phyloP scores from a whole-genome alignment of 305 asterid genomes.

The Coffea humblotiana region DNA sequence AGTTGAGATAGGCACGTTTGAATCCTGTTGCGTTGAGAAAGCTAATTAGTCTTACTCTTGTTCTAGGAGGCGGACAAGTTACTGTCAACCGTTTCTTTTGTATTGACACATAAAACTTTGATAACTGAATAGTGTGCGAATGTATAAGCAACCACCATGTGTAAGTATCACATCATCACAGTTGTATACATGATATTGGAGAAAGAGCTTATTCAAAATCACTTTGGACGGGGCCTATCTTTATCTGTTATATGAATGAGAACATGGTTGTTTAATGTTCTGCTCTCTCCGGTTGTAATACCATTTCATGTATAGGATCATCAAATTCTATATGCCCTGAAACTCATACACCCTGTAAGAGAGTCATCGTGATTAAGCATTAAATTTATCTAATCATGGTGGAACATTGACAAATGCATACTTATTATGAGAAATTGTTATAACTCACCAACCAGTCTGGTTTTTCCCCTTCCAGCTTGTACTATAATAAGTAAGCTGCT shows the following conservation, averaged over 20 bases:
- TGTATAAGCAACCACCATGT: background rate
- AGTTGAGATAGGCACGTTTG: no score
- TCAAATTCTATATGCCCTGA: background rate
- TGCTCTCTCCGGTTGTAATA: background rate
- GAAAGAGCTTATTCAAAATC: background rate
- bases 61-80: no score
- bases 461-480: background rate
- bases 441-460: background rate
- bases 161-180: background rate
- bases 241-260: background rate
- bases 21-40: no score
- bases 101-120: no score
- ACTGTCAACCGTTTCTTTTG: no score
- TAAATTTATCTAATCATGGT: background rate
- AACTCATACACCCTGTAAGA: background rate
- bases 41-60: no score
- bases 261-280: background rate
- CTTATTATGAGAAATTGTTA: background rate
- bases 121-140: background rate
- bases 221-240: background rate
- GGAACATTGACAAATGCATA: background rate
- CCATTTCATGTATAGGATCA: no score
- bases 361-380: background rate
- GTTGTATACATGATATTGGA: background rate
- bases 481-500: background rate